phyloP scores from a whole-genome alignment of 805 yeast species.

The Kuraishia piskuri region DNA sequence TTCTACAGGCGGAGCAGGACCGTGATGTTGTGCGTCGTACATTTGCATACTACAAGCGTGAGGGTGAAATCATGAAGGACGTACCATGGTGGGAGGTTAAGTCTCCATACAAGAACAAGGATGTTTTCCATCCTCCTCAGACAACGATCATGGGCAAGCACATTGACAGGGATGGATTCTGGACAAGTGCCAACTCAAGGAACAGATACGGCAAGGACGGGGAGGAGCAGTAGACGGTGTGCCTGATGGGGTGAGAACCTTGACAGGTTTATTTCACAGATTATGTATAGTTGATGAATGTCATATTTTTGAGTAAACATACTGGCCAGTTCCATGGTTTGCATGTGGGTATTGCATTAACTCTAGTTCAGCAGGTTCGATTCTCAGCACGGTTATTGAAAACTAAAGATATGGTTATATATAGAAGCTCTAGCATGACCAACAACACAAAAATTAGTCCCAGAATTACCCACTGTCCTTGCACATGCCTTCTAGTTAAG shows the following conservation, averaged over 20 bases:
- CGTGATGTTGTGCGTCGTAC: slow-evolving; percentile 69
- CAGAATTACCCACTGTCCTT: no score
- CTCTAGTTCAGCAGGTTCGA: no score
- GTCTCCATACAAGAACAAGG: slow-evolving; percentile 24
- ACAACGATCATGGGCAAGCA: slow-evolving; percentile 26
- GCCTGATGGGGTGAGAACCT: not conserved
- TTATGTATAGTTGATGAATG: not conserved
- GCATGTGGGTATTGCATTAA: no score
- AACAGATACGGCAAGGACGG: slow-evolving; percentile 14
- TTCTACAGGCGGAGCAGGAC: slow-evolving; percentile 76
- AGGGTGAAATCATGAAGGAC: slow-evolving; percentile 56
- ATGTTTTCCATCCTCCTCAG: slow-evolving; percentile 26
- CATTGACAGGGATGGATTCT: slow-evolving; percentile 19
- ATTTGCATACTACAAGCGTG: slow-evolving; percentile 57
- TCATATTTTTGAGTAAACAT: no score
- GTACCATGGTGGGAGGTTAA: slow-evolving; percentile 57
- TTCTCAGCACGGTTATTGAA: no score
- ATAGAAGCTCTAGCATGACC: no score
- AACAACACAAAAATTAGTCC: no score
- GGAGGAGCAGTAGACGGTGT: not conserved
- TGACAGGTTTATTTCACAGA: not conserved
- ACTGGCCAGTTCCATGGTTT: no score
- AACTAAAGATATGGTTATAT: no score
- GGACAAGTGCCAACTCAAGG: slow-evolving; percentile 21
- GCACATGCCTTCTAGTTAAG: no score